Conservation (phyloP, 768 basidiomycete genomes). For the Boletus coccyginus region DNA sequence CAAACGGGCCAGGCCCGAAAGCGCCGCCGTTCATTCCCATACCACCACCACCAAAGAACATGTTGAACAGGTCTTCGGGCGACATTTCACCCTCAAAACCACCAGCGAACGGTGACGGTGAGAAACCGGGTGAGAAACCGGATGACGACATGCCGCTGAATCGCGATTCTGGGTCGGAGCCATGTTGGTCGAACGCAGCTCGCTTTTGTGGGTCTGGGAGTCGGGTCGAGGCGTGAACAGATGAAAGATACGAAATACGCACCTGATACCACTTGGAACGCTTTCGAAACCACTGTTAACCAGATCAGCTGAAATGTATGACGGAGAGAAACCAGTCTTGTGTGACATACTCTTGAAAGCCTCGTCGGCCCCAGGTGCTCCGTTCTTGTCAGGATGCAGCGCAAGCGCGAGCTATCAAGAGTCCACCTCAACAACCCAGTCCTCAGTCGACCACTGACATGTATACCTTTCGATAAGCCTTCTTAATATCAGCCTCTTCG, state of each 20-base stretch:
- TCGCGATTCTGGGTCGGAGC: constrained; percentile 86
- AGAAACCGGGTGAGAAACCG: constrained; percentile 47
- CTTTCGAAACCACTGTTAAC: constrained; percentile 88
- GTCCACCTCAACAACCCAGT: constrained; percentile 5
- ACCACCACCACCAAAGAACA: constrained; percentile 89
- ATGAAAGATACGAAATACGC: neutral
- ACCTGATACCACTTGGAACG: constrained; percentile 93
- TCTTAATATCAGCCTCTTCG: constrained; percentile 84
- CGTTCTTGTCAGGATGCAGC: constrained; percentile 90
- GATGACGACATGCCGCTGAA: constrained; percentile 68
- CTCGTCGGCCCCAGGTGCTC: constrained; percentile 97
- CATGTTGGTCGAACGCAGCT: constrained; percentile 78
- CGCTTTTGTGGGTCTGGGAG: constrained; percentile 80
- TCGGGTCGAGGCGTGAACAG: constrained; percentile 4
- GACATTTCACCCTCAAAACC: constrained; percentile 83
- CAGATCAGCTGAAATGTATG: constrained; percentile 4
- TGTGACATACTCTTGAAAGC: constrained; percentile 86
- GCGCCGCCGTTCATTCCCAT: constrained; percentile 42
- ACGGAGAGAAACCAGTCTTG: neutral
- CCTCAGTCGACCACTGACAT: constrained; percentile 12
- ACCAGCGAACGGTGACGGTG: constrained; percentile 46
- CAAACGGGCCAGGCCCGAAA: constrained; percentile 53
- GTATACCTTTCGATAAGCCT: constrained; percentile 91
- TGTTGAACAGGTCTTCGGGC: constrained; percentile 96
- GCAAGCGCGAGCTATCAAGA: constrained; percentile 73